phyloP scores from a whole-genome alignment of 2,329 filamentous ascomycete species.

The Aspergillus sp. region DNA sequence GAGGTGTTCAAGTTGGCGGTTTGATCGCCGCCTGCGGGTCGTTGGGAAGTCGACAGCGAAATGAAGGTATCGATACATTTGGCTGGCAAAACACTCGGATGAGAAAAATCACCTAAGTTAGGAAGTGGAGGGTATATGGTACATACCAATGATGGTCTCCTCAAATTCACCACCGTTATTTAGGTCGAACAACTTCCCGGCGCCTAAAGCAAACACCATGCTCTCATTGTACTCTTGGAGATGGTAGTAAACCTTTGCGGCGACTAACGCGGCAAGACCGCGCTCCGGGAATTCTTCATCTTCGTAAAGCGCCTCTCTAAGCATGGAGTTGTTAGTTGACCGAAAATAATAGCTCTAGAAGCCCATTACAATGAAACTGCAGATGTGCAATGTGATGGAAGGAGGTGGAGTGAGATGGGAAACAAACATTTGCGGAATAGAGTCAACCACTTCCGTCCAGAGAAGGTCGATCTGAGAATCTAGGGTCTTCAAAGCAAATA shows the following conservation, averaged over 20 bases:
- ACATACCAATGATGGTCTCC: slow-evolving; percentile 87
- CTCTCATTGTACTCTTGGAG: slow-evolving; percentile 98
- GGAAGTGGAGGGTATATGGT: neutral
- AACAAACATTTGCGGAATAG: slow-evolving; percentile 87
- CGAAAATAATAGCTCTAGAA: neutral
- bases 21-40: slow-evolving; percentile 49
- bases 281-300: slow-evolving; percentile 93
- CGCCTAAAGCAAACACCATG: slow-evolving; percentile 95
- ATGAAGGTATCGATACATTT: slow-evolving; percentile 99
- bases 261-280: slow-evolving; percentile 88
- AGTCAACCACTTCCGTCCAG: slow-evolving; percentile 94
- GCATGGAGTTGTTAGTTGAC: slow-evolving; percentile 16
- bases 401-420: neutral
- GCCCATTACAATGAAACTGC: neutral
- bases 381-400: neutral
- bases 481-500: slow-evolving; percentile 90
- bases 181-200: slow-evolving; percentile 91
- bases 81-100: slow-evolving; percentile 45
- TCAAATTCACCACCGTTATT: slow-evolving; percentile 92
- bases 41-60: slow-evolving; percentile 66
- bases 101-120: neutral
- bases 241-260: slow-evolving; percentile 98
- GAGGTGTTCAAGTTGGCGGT: slow-evolving; percentile 74
- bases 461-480: slow-evolving; percentile 96
- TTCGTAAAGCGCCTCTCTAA: slow-evolving; percentile 93